Evolutionary conservation across 805 yeast species (phyloP).

Genomic region (Candida chauliodis): DNA sequence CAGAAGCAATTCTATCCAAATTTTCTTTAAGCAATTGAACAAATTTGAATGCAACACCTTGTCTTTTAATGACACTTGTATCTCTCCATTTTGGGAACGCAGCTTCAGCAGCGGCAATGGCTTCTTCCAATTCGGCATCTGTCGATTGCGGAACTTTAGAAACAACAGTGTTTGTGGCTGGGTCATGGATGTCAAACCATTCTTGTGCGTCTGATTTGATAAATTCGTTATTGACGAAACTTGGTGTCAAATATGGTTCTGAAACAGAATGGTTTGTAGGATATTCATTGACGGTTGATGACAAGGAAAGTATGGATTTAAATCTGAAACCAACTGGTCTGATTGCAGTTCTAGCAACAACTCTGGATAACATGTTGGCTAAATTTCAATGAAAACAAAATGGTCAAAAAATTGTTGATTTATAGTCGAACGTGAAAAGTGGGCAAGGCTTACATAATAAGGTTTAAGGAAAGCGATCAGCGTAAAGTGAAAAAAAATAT

Average conservation of each 20-base stretch:
- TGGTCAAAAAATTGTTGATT: background rate
- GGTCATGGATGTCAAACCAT: slow-evolving; percentile 72
- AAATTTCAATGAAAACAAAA: background rate
- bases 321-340: slow-evolving; percentile 8
- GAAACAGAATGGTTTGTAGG: slow-evolving; percentile 39
- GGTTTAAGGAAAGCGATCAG: slow-evolving; percentile 1
- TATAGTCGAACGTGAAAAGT: slow-evolving; percentile 1
- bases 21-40: slow-evolving; percentile 61
- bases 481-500: background rate
- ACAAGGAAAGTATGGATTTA: slow-evolving; percentile 17
- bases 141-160: slow-evolving; percentile 73
- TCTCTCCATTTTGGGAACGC: slow-evolving; percentile 61
- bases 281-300: slow-evolving; percentile 31
- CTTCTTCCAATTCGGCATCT: slow-evolving; percentile 57
- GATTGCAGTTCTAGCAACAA: background rate
- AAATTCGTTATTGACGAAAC: slow-evolving; percentile 49
- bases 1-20: slow-evolving; percentile 65
- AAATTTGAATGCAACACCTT: slow-evolving; percentile 67
- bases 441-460: slow-evolving; percentile 2
- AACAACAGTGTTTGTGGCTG: slow-evolving; percentile 67
- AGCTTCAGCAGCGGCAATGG: slow-evolving; percentile 58
- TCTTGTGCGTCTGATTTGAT: slow-evolving; percentile 46
- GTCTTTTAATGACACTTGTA: slow-evolving; percentile 59
- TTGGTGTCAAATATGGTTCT: slow-evolving; percentile 49
- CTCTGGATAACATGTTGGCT: slow-evolving; percentile 4